Evolutionary conservation across 805 yeast species (phyloP), one percentile per base, ranked within the genome.

Genomic region (Metschnikowia hibisci): DNA sequence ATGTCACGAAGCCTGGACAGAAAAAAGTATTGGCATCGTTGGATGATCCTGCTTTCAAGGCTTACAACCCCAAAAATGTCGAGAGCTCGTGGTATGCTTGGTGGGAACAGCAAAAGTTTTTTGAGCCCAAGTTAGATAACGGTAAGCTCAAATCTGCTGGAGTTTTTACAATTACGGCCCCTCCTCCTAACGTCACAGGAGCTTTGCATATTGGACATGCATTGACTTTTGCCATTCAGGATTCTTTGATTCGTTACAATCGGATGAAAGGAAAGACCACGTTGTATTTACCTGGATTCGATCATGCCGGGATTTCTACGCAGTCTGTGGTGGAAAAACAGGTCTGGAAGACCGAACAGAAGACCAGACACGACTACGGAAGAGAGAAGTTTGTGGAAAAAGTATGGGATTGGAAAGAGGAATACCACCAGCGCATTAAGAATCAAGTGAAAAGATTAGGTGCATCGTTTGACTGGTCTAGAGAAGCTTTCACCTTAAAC

Each of bases 151-250:
- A 83, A 61, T 86, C 93, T 33, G 90, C 81, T 59, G 98, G 98
- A 55, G 61, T 75, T 14, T 93, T 91, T 68, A 77, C 84, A 50
- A 87, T 93, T 57, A 97, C 98, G 31, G 93, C 96, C n/a, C 99
- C 99, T 31, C 99, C 99, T 50, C 99, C 99, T 62, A 93, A 93
- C 65, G 96, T 93, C 52, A 93, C 99, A 37, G 99, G 99, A 70
- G 97, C 98, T 36, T 77, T 93, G 55, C 99, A 93, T 67, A 93
- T 93, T 66, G 99, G 99, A 56, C 99, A 93, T 67, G 99, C 98
- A 23, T 77, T 93, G 63, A 93, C 99, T 13, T 87, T 90, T 48
- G 74, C 98, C 28, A 85, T 93, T 60, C 99, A 93, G 73, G 99
- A 93, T 66, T 67, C 97, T 20, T 78, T 93, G 61, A 82, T 90